These are phyloP conservation scores for Russula ochroleuca DNA, from an alignment of 768 basidiomycete genomes.

Conservation along the genomic window DNA sequence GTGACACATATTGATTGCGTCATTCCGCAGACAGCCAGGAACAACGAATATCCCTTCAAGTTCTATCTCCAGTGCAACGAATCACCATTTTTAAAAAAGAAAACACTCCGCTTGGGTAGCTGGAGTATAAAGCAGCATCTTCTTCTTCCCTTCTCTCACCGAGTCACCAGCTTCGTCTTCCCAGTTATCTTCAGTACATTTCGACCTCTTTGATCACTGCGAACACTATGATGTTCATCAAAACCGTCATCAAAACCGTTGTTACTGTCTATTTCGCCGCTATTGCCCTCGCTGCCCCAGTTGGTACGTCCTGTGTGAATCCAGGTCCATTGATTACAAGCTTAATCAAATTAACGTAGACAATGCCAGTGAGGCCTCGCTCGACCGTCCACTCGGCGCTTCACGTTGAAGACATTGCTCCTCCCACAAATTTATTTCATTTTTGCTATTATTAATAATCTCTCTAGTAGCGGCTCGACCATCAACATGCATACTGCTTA, in stretches of 20 bases:
- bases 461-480: too few relatives aligned
- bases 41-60: too few relatives aligned
- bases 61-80: background rate
- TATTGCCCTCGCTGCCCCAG: background rate
- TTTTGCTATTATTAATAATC: too few relatives aligned
- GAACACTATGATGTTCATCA: background rate
- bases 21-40: too few relatives aligned
- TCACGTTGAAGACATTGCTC: too few relatives aligned
- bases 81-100: too few relatives aligned
- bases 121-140: background rate
- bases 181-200: background rate
- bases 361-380: too few relatives aligned
- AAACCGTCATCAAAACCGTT: background rate
- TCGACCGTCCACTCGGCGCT: too few relatives aligned
- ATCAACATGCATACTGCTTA: too few relatives aligned
- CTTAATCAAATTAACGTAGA: background rate
- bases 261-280: background rate
- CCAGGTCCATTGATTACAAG: background rate
- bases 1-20: too few relatives aligned
- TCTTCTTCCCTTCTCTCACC: background rate
- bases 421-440: too few relatives aligned
- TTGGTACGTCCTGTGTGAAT: background rate
- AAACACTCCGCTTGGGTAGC: background rate
- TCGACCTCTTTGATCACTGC: background rate
- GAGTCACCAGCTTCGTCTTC: background rate